Evolutionary conservation across 2,329 filamentous ascomycete species (phyloP).

Genomic region (Myriosclerotinia scirpicola): DNA sequence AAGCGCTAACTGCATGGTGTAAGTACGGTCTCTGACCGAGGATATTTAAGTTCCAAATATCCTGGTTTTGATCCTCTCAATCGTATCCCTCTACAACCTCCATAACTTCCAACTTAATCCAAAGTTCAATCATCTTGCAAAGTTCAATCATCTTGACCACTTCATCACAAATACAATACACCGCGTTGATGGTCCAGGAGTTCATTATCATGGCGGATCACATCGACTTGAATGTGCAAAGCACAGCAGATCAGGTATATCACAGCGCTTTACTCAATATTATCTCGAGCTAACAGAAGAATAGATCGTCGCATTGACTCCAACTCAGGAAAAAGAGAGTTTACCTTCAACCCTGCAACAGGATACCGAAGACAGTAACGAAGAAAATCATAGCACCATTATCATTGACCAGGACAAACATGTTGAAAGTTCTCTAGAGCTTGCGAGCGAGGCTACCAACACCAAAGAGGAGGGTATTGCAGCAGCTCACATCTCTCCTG

Average conservation of each 20-base stretch:
- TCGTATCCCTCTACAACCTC: background rate
- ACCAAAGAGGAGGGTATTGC: too few relatives aligned
- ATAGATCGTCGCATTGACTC: background rate
- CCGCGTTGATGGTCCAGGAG: background rate
- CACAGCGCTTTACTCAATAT: background rate
- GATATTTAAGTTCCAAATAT: background rate
- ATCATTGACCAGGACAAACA: too few relatives aligned
- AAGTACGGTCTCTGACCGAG: background rate
- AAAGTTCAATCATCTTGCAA: too few relatives aligned
- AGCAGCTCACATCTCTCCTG: background rate
- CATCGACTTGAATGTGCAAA: background rate
- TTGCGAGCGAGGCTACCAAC: too few relatives aligned
- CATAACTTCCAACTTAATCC: background rate
- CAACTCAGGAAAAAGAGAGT: background rate
- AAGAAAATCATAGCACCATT: too few relatives aligned
- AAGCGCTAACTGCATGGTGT: too few relatives aligned
- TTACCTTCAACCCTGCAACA: too few relatives aligned
- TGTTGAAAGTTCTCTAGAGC: too few relatives aligned
- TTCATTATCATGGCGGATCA: too few relatives aligned
- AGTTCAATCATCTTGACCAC: too few relatives aligned
- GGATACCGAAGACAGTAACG: too few relatives aligned
- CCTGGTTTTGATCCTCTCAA: background rate
- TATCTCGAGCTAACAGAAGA: background rate
- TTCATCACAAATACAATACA: background rate
- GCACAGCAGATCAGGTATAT: background rate